Evolutionary conservation across 345 rosid genomes (phyloP).

Genomic region (Kernera saxatilis): DNA sequence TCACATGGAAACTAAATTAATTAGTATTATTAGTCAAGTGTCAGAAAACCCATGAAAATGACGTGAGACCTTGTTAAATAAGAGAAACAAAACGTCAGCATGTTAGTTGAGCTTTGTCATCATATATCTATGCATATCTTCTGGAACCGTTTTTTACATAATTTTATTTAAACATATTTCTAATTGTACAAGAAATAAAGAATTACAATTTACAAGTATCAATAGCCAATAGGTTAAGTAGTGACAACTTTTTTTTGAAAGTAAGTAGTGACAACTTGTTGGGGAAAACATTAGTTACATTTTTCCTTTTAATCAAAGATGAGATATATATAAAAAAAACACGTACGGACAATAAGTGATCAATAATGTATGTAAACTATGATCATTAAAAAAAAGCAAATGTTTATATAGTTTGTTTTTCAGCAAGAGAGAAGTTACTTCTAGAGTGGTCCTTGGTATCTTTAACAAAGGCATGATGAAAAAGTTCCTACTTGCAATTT

Average conservation of each 20-base stretch:
- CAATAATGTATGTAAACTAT: not conserved
- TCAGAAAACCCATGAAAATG: not conserved
- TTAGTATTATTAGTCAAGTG: not conserved
- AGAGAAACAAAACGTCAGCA: conserved; percentile 7
- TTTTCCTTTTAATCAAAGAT: not conserved
- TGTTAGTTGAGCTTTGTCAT: conserved; percentile 16
- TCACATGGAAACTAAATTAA: not conserved
- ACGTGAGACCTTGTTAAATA: conserved; percentile 1
- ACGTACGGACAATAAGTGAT: not conserved
- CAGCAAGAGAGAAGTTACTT: too few species aligned
- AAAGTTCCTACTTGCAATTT: not conserved
- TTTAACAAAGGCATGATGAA: not conserved
- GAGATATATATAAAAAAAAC: too few species aligned
- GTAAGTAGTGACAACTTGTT: too few species aligned
- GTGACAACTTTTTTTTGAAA: too few species aligned
- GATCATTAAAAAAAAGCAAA: not conserved
- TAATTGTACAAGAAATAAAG: not conserved
- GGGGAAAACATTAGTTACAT: too few species aligned
- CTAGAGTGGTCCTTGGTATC: not conserved
- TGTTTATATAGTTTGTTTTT: not conserved
- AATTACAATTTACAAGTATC: not conserved
- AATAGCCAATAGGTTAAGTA: too few species aligned
- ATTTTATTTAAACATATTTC: not conserved
- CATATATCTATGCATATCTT: conserved; percentile 23
- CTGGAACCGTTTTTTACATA: not conserved